Base-by-base conservation (phyloP, 106 monocot genomes). In the Acorus calamus region DNA sequence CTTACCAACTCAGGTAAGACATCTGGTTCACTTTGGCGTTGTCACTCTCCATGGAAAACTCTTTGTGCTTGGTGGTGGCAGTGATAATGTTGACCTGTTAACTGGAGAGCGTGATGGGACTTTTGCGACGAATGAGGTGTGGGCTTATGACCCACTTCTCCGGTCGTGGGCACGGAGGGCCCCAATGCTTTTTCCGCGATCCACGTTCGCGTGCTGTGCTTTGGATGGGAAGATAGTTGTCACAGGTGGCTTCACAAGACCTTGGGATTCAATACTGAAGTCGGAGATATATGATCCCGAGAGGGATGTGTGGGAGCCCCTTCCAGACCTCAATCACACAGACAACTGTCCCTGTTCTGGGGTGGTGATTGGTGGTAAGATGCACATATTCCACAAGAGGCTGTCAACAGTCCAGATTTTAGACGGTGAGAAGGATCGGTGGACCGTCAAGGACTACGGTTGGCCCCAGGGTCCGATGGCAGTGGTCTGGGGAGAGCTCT, bases 381-480 rank as follows among this genome's bases (percentile, higher is more conserved):
- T 96, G 86, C 94, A 96, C 51, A 84, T 96, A 11, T 50, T 96
- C 60, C 90, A 96, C 69, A 96, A 96, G 64, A 90, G 89, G 1
- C 51, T 96, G 2, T 87, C 89, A 4, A 82, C 75, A 5, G 86
- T 96, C 44, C 94, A 96, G 74, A 84, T 90, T 50, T 56, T 96
- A 6, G 70, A 90, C 44, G 87, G 78, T 49, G 77, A 74, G 8
- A 71, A 52, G 8, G 48, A 48, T 8, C 3, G 62, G 3, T 96
- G 94, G 94, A 56, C 45, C 46, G 87, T 90, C 0, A 72, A 76
- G 75, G 94, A 96, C 44, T 76, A 70, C 44, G 77, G 82, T 7
- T 96, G 94, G 94, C 78, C 87, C 6, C 89, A 89, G 57, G 94
- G 87, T 11, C 89, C 89, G 0, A 80, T 96, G 84, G 87, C 90